phyloP scores from a whole-genome alignment of 257 asterid genomes.

The Nicotiana sylvestris region DNA sequence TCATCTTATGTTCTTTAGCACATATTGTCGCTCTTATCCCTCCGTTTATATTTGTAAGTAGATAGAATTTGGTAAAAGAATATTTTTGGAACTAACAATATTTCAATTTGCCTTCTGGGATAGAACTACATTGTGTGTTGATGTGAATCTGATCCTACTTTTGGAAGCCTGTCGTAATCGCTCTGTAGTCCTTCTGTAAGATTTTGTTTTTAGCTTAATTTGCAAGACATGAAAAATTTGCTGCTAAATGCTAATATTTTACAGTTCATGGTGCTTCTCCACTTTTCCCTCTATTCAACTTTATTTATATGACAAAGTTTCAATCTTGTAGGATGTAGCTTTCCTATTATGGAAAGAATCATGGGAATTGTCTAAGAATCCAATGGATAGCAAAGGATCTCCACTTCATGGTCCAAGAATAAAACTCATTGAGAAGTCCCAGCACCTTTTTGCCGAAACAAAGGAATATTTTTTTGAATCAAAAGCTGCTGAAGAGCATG shows the following conservation, averaged over 20 bases:
- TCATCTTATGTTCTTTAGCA: neutral
- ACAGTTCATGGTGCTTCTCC: neutral
- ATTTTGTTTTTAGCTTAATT: neutral
- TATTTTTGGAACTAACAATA: neutral
- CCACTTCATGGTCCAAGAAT: conserved; percentile 76
- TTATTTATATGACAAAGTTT: conserved; percentile 4
- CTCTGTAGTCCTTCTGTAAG: neutral
- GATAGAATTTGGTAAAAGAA: neutral
- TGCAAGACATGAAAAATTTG: neutral
- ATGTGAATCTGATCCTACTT: neutral
- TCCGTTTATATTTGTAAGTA: neutral
- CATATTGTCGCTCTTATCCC: neutral
- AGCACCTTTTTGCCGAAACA: conserved; percentile 70
- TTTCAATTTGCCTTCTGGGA: neutral
- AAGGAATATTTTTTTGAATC: conserved; percentile 80
- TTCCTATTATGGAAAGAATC: conserved; percentile 87
- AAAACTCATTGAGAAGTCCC: conserved; percentile 79
- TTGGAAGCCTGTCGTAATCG: neutral
- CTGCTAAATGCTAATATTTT: neutral
- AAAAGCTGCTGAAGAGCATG: conserved; percentile 99
- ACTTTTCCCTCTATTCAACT: conserved; percentile 14
- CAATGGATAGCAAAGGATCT: conserved; percentile 79
- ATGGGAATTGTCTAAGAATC: conserved; percentile 79
- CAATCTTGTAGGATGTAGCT: conserved; percentile 67
- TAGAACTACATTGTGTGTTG: neutral